Evolutionary conservation across 2,329 filamentous ascomycete species (phyloP).

Genomic region (Penicillium crustosum): DNA sequence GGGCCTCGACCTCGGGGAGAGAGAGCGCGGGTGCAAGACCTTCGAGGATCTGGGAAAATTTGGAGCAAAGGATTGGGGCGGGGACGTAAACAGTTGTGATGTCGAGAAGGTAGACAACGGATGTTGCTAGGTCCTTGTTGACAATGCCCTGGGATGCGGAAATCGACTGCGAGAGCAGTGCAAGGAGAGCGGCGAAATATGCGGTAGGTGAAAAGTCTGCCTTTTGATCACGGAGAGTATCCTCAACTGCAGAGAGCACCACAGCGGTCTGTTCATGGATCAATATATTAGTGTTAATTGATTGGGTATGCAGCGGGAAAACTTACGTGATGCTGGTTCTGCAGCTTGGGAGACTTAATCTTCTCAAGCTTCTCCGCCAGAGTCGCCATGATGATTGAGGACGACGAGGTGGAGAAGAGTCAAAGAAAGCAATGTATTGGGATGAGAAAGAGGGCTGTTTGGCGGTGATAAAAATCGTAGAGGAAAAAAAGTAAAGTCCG

Average conservation of each 20-base stretch:
- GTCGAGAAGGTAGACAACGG: slow-evolving; percentile 94
- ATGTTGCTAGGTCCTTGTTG: slow-evolving; percentile 79
- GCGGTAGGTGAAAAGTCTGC: slow-evolving; percentile 79
- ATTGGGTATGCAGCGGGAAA: neutral
- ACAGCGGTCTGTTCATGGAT: slow-evolving; percentile 53
- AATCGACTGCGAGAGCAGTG: slow-evolving; percentile 76
- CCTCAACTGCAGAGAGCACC: slow-evolving; percentile 86
- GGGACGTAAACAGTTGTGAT: slow-evolving; percentile 83
- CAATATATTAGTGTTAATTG: slow-evolving; percentile 10
- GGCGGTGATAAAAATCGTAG: slow-evolving; percentile 14
- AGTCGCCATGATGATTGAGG: slow-evolving; percentile 52
- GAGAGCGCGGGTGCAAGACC: slow-evolving; percentile 82
- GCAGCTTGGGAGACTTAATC: slow-evolving; percentile 93
- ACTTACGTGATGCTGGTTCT: slow-evolving; percentile 87
- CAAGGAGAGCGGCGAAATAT: slow-evolving; percentile 93
- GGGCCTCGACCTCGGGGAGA: slow-evolving; percentile 78
- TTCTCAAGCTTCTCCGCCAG: slow-evolving; percentile 92
- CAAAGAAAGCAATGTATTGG: slow-evolving; percentile 10
- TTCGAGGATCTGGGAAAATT: slow-evolving; percentile 90
- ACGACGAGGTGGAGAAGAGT: slow-evolving; percentile 27
- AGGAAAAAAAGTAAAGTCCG: slow-evolving; percentile 14
- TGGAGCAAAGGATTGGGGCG: slow-evolving; percentile 81
- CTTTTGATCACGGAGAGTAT: slow-evolving; percentile 86
- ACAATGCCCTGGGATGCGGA: slow-evolving; percentile 61
- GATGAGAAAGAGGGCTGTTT: slow-evolving; percentile 12